These are phyloP conservation scores for Urtica urens DNA, from an alignment of 306 rosid genomes.

Conservation along the genomic window DNA sequence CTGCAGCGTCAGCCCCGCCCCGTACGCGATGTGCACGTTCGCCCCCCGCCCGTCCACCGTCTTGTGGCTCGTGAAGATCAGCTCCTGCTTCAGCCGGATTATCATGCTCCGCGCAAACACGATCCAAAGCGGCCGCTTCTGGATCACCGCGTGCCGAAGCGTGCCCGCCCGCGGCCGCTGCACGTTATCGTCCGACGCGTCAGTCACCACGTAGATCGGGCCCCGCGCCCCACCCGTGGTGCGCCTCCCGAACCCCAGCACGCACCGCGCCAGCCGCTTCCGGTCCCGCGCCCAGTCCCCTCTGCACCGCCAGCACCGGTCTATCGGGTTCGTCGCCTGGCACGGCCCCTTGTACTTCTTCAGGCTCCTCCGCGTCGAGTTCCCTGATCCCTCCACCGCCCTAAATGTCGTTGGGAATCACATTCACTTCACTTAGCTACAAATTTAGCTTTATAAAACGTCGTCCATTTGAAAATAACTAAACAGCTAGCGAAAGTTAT, in stretches of 20 bases:
- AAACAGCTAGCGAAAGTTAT: no score
- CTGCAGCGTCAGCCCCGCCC: slow-evolving; percentile 54
- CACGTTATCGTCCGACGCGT: slow-evolving; percentile 36
- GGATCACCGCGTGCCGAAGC: slow-evolving; percentile 39
- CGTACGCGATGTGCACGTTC: slow-evolving; percentile 36
- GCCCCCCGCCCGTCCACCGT: slow-evolving; percentile 88
- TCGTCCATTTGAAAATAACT: no score
- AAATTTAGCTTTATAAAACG: no score
- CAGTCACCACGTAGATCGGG: slow-evolving; percentile 35
- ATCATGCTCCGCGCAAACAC: slow-evolving; percentile 43
- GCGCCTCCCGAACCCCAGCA: slow-evolving; percentile 50
- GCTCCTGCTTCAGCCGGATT: slow-evolving; percentile 40
- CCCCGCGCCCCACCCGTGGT: slow-evolving; percentile 55
- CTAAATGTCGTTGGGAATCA: no score
- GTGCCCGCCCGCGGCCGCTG: slow-evolving; percentile 51
- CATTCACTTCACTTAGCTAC: no score
- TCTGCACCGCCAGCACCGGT: slow-evolving; percentile 74
- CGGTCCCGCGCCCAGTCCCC: slow-evolving; percentile 48
- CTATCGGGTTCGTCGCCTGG: slow-evolving; percentile 65
- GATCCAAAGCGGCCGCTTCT: slow-evolving; percentile 65
- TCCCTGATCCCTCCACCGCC: slow-evolving; percentile 17
- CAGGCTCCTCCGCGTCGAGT: slow-evolving; percentile 45
- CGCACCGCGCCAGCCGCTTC: slow-evolving; percentile 41
- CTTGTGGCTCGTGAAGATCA: slow-evolving; percentile 52
- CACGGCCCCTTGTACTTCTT: slow-evolving; percentile 19